Evolutionary conservation across 1,139 yeast genomes (phyloP), one percentile per base, ranked within the genome.

Genomic region (Taphrina sp.): DNA sequence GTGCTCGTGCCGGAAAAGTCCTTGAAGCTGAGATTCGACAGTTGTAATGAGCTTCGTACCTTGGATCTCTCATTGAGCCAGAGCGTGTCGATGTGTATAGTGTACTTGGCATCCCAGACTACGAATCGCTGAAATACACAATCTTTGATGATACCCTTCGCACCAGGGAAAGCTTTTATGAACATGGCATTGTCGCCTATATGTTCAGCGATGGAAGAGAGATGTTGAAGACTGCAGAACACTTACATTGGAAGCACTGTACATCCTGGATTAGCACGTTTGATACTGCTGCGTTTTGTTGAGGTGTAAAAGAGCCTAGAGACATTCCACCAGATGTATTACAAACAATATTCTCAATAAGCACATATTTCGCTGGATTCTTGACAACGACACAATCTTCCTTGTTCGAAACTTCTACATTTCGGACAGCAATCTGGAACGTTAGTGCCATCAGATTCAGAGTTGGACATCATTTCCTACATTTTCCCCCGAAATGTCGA

Each of bases 221-320:
- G 10, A 5, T 5, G 34, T 5, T 7, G 29, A 1, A 1, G 17
- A 23, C 10, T 1, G 24, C 8, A 2, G 5, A 26, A 7, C 31
- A 14, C 45, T 26, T 41, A 41, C 45, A 41, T 14, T 41, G 45
- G n/a, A 26, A 41, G 24, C 35, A 16, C 24, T 41, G 45, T 1
- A 41, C 19, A 10, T 28, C 35, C 17, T 28, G 45, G 23, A 41
- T 10, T 24, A 20, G 35, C 14, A 41, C 35, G 23, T 41, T 41
- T 14, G 17, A 19, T 33, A 41, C 35, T 2, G 34, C 35, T 8
- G 45, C 28, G 12, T 41, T 41, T 14, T 26, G 24, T 7, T 26
- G n/a, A n/a, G n/a, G n/a, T n/a, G n/a, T n/a, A 28, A 41, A 41
- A 10, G 45, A 41, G 20, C 45, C 45, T 35, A 41, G n/a, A n/a